Base-by-base conservation (phyloP, 352 stramenopile genomes). In the Globisporangium cystogenes region DNA sequence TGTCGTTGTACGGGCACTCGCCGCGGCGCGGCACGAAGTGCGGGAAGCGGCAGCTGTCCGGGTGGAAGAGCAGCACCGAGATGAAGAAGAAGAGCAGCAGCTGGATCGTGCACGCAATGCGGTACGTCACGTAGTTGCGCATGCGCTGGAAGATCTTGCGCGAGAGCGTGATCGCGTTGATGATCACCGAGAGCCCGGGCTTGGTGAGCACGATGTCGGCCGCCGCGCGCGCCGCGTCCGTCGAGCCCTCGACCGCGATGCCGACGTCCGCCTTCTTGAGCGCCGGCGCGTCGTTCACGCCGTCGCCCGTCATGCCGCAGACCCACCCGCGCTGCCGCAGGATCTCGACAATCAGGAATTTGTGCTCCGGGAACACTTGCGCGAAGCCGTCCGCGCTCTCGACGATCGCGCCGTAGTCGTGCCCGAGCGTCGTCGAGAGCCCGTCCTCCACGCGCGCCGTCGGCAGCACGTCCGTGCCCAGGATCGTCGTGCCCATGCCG, bases 251-350 rank as follows among this genome's bases (percentile, higher is more conserved):
- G 0, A 90, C 77, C 10, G 82, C 82, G 48, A 96, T 87, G 37
- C 82, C 83, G 12, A 92, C 64, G 44, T 89, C 64, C 1, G 79
- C 83, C 42, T 79, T 82, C 55, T 89, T 81, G 27, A 93, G 72
- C 14, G 96, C 97, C 48, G 97, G 96, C 21, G 97, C 96, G 65
- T 99, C 97, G 72, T 99, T 99, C 37, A 99, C 97, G 60, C 97
- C 97, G 62, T 99, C 97, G 20, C 97, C 97, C 49, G 97, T 99
- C 97, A 99, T 99, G 74, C 76, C 85, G 43, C 59, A 75, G 26
- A 86, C 60, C 76, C 76, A 87, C 8, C 77, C 77, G 50, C 82
- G 88, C 53, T 92, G 74, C 27, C 76, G 78, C 31, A 97, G 64
- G 37, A 92, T 81, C 53, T 97, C 64, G 0, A 97, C 76, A 44